Evolutionary conservation across 345 rosid genomes (phyloP), one percentile per base, ranked within the genome.

Genomic region (Erodium maritimum): DNA sequence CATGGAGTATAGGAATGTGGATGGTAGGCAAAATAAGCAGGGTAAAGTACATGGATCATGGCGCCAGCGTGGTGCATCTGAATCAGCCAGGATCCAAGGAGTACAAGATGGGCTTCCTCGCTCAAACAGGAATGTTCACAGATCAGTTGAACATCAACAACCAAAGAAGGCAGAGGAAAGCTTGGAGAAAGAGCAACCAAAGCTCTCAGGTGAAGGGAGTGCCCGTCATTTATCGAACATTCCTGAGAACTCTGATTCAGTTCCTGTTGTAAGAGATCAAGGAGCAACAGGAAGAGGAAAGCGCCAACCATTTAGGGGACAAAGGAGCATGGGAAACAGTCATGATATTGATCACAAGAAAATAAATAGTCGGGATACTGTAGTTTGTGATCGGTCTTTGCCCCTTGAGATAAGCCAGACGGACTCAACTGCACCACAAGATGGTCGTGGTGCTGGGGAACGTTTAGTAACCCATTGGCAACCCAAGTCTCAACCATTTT

Each of bases 21-120:
- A 81, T 56, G 71, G 74, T 65, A 78, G 82, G 78, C 83, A 72
- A 62, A 74, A 61, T 51, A 87, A 76, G 69, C 71, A 70, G 46
- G 91, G 83, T 62, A 85, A 73, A 80, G 80, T 63, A 61, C 80
- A 73, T 52, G 86, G 88, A 67, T 64, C 89, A 19, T 78, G 91
- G 94, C 88, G 75, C 65, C 95, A 85, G 65, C 77, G 85, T 3
- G 72, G 77, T 60, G 63, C 83, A 13, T 61, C 69, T n/a, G 93
- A 77, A 37, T 64, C 83, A 58, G 62, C 66, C 5, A 13, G 58
- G 58, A 20, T 46, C 24, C 77, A 78, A 64, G 66, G 69, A 45
- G 61, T 58, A 64, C 75, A 64, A 14, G 78, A 74, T 50, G 77
- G 68, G 46, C 68, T 67, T 57, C 21, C 61, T 67, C 61, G 63